A percentile compares a stretch with the other conserved stretches of the same genome.
Conservation (phyloP, 164 flowering plant genomes). For the Tetrastigma voinierianum region DNA sequence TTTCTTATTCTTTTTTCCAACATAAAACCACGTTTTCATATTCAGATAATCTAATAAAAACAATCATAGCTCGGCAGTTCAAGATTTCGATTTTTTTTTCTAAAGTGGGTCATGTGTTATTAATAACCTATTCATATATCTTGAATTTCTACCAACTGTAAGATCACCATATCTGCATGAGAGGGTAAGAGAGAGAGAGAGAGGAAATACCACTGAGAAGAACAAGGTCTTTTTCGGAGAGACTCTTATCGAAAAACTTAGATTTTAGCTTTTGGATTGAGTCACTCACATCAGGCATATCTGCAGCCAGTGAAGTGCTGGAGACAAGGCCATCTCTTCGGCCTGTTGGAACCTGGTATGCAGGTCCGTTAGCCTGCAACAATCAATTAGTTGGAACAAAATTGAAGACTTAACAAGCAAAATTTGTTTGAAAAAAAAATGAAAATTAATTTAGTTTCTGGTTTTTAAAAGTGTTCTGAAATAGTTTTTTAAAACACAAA, state of each 20-base stretch:
- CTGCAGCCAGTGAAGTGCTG: conserved; percentile 35
- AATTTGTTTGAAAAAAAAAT: no score
- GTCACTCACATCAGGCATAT: conserved; percentile 69
- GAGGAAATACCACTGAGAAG: conserved; percentile 52
- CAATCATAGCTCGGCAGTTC: no score
- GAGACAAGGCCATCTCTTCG: conserved; percentile 72
- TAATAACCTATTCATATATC: conserved; percentile 1
- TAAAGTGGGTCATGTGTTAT: background rate
- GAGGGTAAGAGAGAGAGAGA: conserved; percentile 17
- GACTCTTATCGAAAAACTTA: conserved; percentile 58
- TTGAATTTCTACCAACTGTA: conserved; percentile 14
- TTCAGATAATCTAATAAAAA: no score
- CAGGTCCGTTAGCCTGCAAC: conserved; percentile 57
- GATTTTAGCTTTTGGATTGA: conserved; percentile 46
- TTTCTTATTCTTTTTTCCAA: no score
- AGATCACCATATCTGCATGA: conserved; percentile 23
- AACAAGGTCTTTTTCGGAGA: conserved; percentile 62
- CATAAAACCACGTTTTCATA: no score
- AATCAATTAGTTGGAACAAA: background rate
- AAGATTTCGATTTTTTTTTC: background rate
- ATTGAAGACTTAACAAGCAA: no score
- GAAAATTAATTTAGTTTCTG: no score
- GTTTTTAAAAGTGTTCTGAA: no score
- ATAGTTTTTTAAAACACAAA: no score
- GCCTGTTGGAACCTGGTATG: conserved; percentile 62